phyloP scores from a whole-genome alignment of 345 rosid species.

The Eucalyptus pauciflora region DNA sequence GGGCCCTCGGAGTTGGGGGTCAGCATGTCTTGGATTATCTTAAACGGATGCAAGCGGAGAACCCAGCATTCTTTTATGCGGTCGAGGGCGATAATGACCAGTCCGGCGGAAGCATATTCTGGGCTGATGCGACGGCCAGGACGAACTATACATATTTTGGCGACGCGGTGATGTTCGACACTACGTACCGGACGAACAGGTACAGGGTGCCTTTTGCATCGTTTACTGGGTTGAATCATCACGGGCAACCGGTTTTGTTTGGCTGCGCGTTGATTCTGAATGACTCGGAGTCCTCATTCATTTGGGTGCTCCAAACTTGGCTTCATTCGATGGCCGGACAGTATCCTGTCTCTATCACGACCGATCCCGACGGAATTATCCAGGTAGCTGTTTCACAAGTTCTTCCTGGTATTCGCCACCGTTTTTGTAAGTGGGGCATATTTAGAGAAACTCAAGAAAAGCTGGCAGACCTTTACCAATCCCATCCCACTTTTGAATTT shows the following conservation, averaged over 20 bases:
- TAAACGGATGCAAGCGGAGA: constrained; percentile 46
- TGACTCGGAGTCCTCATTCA: constrained; percentile 53
- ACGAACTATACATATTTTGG: constrained; percentile 49
- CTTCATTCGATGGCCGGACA: constrained; percentile 58
- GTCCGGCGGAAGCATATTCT: constrained; percentile 37
- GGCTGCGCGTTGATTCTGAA: constrained; percentile 56
- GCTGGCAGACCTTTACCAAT: constrained; percentile 36
- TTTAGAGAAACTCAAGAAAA: constrained; percentile 54
- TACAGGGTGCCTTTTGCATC: constrained; percentile 59
- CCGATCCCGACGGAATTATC: constrained; percentile 48
- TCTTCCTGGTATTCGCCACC: constrained; percentile 41
- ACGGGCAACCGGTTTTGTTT: constrained; percentile 62
- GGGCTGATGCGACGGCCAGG: constrained; percentile 60
- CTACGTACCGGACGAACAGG: constrained; percentile 22
- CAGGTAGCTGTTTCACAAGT: constrained; percentile 51
- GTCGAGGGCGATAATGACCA: constrained; percentile 28
- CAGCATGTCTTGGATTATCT: constrained; percentile 56
- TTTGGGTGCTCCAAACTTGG: constrained; percentile 73
- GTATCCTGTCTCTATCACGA: constrained; percentile 56
- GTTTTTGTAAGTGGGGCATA: constrained; percentile 41
- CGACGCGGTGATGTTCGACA: constrained; percentile 47
- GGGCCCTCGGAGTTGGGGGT: constrained; percentile 41
- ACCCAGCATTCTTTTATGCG: constrained; percentile 57
- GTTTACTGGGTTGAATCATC: constrained; percentile 65
- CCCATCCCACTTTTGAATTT: constrained; percentile 53